Percentiles rank a stretch among this genome's conserved stretches.
Conservation (phyloP, 768 basidiomycete species). For the Trametes coccinea region DNA sequence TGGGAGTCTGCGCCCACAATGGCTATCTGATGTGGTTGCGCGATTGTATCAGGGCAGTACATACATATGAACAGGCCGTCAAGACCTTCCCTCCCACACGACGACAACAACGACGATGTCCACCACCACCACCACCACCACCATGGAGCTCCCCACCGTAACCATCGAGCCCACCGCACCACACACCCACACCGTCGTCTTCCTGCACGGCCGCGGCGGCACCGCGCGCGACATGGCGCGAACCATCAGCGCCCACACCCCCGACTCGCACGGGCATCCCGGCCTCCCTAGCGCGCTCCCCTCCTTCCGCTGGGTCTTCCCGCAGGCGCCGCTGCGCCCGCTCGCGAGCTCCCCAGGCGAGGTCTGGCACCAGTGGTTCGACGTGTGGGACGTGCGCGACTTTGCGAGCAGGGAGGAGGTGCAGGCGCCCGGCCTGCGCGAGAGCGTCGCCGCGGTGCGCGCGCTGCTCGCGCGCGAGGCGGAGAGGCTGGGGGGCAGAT, state of each 20-base stretch:
- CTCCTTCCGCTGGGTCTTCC: constrained; percentile 9
- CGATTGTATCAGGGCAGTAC: too few species aligned
- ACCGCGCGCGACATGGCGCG: neutral
- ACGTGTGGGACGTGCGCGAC: constrained; percentile 4
- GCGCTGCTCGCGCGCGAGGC: neutral
- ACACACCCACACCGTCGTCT: constrained; percentile 6
- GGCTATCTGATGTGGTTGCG: too few species aligned
- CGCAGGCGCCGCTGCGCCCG: neutral
- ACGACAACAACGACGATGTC: too few species aligned
- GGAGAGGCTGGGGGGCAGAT: neutral
- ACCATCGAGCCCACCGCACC: neutral
- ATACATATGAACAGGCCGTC: too few species aligned
- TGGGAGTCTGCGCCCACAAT: too few species aligned
- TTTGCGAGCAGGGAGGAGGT: constrained; percentile 4
- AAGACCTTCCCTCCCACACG: too few species aligned
- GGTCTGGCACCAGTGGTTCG: constrained; percentile 5
- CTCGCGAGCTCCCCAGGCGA: neutral
- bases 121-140: too few species aligned
- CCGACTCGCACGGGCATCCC: neutral
- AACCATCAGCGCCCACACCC: too few species aligned
- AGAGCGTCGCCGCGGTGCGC: neutral
- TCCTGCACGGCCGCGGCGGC: constrained; percentile 3
- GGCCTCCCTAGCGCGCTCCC: neutral
- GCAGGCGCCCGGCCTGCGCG: constrained; percentile 2
- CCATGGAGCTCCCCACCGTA: neutral